A percentile compares a stretch with the other conserved stretches of the same genome.
Evolutionary conservation across 345 rosid genomes (phyloP).

Genomic region (Erucastrum elatum): DNA sequence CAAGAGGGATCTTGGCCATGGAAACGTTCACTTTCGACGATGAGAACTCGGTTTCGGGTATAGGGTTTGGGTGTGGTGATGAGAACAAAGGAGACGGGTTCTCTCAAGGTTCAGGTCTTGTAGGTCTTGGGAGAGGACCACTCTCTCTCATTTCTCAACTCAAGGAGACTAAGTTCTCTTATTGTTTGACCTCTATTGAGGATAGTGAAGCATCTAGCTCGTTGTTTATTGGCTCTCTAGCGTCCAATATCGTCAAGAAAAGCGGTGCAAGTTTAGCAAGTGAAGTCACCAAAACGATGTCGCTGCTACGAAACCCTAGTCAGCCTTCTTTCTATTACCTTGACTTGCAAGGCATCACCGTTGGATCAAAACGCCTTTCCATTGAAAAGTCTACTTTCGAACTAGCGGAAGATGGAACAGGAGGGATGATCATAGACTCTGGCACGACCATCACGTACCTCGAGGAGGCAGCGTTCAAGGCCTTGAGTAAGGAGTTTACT

Average conservation of each 20-base stretch:
- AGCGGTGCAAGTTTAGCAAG: neutral
- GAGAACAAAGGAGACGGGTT: slow-evolving; percentile 87
- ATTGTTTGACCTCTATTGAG: slow-evolving; percentile 74
- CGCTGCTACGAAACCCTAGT: slow-evolving; percentile 56
- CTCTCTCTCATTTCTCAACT: slow-evolving; percentile 80
- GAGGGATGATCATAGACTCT: slow-evolving; percentile 88
- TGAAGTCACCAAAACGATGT: slow-evolving; percentile 45
- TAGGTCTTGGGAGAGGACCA: slow-evolving; percentile 79
- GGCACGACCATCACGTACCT: slow-evolving; percentile 89
- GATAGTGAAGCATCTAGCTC: slow-evolving; percentile 53
- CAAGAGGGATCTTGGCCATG: slow-evolving; percentile 60
- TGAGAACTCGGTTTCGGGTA: slow-evolving; percentile 42
- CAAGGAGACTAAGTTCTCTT: slow-evolving; percentile 71
- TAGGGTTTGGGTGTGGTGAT: slow-evolving; percentile 85
- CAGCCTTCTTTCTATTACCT: slow-evolving; percentile 95
- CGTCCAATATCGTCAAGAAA: slow-evolving; percentile 26
- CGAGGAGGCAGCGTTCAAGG: slow-evolving; percentile 53
- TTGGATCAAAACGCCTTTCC: slow-evolving; percentile 63
- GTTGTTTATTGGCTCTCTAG: slow-evolving; percentile 52
- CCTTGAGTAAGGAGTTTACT: slow-evolving; percentile 55
- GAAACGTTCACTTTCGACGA: slow-evolving; percentile 74
- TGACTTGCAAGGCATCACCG: slow-evolving; percentile 76
- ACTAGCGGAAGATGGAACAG: slow-evolving; percentile 68
- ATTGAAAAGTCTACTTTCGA: slow-evolving; percentile 64
- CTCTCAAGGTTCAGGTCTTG: slow-evolving; percentile 78